Conservation (phyloP, 352 stramenopile species). For the Phytophthora macrochlamydospora region DNA sequence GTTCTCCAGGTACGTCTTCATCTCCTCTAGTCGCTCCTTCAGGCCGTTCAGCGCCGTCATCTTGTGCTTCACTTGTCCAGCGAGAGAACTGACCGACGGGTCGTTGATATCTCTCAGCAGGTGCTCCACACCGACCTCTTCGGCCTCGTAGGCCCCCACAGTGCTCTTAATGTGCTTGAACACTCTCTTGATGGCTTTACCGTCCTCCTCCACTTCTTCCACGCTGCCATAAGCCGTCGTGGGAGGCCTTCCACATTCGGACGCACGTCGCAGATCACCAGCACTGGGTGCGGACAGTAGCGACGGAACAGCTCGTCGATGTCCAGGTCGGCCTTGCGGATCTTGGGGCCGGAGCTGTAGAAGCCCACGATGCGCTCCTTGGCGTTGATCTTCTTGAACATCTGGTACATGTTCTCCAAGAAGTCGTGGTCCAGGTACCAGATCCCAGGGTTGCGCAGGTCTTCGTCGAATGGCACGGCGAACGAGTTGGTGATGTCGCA, state of each 20-base stretch:
- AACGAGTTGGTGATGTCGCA: constrained; percentile 95
- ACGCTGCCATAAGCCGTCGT: constrained; percentile 98
- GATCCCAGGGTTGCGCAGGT: constrained; percentile 96
- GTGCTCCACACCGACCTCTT: constrained; percentile 98
- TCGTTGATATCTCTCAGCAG: constrained; percentile 99
- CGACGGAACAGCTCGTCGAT: constrained; percentile 96
- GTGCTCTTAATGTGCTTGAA: constrained; percentile 98
- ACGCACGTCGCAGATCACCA: constrained; percentile 99
- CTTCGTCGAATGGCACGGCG: constrained; percentile 98
- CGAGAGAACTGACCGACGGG: constrained; percentile 97
- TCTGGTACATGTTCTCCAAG: constrained; percentile 97
- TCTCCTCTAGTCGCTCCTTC: constrained; percentile 96
- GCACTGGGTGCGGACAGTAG: constrained; percentile 95
- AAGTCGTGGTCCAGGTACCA: constrained; percentile 99
- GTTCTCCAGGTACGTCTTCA: constrained; percentile 97
- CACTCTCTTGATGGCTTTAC: constrained; percentile 95
- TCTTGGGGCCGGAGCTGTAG: constrained; percentile 98
- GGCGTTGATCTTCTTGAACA: constrained; percentile 96
- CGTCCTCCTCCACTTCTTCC: constrained; percentile 96
- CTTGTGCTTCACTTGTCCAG: constrained; percentile 98
- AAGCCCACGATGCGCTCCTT: constrained; percentile 99
- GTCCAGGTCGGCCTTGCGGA: constrained; percentile 94
- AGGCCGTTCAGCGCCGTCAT: constrained; percentile 95
- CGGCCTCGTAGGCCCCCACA: constrained; percentile 95
- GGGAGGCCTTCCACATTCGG: constrained; percentile 94